phyloP scores from a whole-genome alignment of 805 yeast genomes.

The Ogataea populi-albae region DNA sequence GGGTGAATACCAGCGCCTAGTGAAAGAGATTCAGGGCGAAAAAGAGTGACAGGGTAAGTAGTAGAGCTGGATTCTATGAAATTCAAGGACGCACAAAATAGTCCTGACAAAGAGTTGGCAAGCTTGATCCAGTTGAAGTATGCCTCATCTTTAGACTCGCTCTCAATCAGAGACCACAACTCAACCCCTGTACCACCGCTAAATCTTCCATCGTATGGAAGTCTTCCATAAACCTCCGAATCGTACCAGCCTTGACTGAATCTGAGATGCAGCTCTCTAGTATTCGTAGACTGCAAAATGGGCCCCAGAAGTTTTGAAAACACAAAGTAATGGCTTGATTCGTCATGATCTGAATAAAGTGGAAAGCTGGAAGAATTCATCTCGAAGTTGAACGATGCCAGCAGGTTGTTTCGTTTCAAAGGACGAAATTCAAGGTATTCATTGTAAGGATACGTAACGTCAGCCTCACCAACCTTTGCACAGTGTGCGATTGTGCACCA shows the following conservation, averaged over 20 bases:
- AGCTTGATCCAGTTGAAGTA: slow-evolving; percentile 65
- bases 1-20: slow-evolving; percentile 25
- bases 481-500: no score
- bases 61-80: slow-evolving; percentile 80
- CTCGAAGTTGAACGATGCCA: slow-evolving; percentile 70
- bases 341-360: slow-evolving; percentile 22
- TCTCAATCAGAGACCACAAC: slow-evolving; percentile 82
- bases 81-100: slow-evolving; percentile 92
- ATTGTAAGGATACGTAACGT: slow-evolving; percentile 43
- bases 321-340: slow-evolving; percentile 49
- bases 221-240: slow-evolving; percentile 76
- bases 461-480: not conserved
- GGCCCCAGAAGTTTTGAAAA: slow-evolving; percentile 86
- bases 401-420: slow-evolving; percentile 64
- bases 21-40: slow-evolving; percentile 26
- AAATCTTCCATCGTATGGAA: slow-evolving; percentile 66
- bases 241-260: slow-evolving; percentile 98
- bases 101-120: slow-evolving; percentile 77
- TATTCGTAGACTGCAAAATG: slow-evolving; percentile 58
- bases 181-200: slow-evolving; percentile 97
- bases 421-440: slow-evolving; percentile 68
- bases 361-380: slow-evolving; percentile 47
- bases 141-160: slow-evolving; percentile 52
- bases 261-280: slow-evolving; percentile 76
- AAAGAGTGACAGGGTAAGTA: slow-evolving; percentile 55